A percentile compares a stretch with the other conserved stretches of the same genome.
phyloP scores from a whole-genome alignment of 305 asterid species.

The Fraxinus ornus region DNA sequence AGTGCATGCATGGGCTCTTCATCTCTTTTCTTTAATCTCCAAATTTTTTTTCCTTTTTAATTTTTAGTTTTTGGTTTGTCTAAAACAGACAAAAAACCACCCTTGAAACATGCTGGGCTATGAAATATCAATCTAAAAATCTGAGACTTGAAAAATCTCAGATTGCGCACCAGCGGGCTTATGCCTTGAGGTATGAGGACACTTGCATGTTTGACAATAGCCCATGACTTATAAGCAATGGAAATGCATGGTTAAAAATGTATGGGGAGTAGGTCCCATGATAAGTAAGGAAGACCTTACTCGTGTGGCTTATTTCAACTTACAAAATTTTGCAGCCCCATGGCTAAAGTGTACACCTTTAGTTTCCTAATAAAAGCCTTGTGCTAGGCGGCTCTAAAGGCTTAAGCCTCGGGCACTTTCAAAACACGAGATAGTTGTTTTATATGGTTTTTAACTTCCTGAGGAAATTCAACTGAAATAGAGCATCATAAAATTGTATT shows the following conservation, averaged over 20 bases:
- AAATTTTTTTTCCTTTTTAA: not conserved
- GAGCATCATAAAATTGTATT: constrained; percentile 13
- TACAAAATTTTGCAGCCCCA: not conserved
- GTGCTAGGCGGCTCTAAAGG: not conserved
- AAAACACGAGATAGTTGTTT: not conserved
- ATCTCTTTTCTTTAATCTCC: not conserved
- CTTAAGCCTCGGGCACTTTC: not conserved
- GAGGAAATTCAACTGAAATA: not conserved
- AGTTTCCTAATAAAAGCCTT: not conserved
- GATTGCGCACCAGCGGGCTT: not conserved
- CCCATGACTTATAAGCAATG: not conserved
- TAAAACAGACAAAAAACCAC: not conserved
- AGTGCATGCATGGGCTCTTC: not conserved
- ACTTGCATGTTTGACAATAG: not conserved
- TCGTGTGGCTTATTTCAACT: not conserved
- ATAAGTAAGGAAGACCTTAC: not conserved
- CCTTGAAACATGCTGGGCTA: not conserved
- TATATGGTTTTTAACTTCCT: not conserved
- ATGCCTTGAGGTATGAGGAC: not conserved
- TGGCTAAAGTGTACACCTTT: not conserved
- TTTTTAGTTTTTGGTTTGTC: not conserved
- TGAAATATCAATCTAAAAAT: not conserved
- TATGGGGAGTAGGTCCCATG: not conserved
- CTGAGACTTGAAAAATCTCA: not conserved
- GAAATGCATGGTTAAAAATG: not conserved